Evolutionary conservation across 148 eudicot species (phyloP).

Genomic region (Chenopodium album): DNA sequence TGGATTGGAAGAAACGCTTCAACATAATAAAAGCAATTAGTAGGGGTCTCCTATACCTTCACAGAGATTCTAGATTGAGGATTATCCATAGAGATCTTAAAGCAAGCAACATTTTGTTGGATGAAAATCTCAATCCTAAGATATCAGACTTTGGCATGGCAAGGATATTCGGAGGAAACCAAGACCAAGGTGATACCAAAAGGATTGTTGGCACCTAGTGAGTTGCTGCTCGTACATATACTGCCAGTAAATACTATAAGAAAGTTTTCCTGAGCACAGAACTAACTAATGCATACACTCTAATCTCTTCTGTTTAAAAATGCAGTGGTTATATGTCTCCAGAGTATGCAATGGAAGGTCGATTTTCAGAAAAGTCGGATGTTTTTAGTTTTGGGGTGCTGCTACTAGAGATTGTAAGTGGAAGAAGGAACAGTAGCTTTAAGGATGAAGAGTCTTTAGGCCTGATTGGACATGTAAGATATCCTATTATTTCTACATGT

Average conservation of each 20-base stretch:
- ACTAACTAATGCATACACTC: neutral
- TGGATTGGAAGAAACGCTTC: slow-evolving; percentile 36
- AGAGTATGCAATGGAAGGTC: slow-evolving; percentile 55
- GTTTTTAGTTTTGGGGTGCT: slow-evolving; percentile 52
- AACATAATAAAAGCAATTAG: slow-evolving; percentile 35
- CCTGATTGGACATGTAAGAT: slow-evolving; percentile 47
- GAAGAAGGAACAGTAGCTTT: slow-evolving; percentile 35
- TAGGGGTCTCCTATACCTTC: slow-evolving; percentile 31
- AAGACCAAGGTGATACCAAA: slow-evolving; percentile 34
- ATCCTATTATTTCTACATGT: neutral
- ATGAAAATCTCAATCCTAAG: slow-evolving; percentile 22
- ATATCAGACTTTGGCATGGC: slow-evolving; percentile 54
- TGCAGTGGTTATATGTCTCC: slow-evolving; percentile 57
- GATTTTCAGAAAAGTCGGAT: slow-evolving; percentile 53
- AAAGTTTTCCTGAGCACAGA: neutral
- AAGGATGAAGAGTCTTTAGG: slow-evolving; percentile 22
- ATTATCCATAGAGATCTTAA: slow-evolving; percentile 31
- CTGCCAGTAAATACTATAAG: neutral
- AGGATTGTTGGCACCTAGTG: slow-evolving; percentile 33
- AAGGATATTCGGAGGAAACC: slow-evolving; percentile 27
- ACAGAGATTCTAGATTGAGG: slow-evolving; percentile 26
- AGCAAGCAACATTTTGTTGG: slow-evolving; percentile 30
- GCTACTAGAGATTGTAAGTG: slow-evolving; percentile 47
- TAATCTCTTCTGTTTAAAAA: neutral
- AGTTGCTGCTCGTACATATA: neutral